Conservation (phyloP, 306 rosid species). For the Cajanus cajan region DNA sequence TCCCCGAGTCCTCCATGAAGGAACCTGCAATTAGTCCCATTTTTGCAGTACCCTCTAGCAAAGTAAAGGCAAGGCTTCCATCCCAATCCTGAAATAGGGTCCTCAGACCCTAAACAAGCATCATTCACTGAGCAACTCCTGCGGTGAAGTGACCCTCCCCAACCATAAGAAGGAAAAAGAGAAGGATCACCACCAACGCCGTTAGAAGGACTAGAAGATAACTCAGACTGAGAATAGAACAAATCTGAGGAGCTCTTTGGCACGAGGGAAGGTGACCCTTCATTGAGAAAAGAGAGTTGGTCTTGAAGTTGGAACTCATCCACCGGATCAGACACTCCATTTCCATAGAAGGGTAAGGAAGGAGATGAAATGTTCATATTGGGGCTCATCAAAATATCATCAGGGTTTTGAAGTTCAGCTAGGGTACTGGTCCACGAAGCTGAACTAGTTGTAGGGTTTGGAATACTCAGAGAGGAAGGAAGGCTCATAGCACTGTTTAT, state of each 20-base stretch:
- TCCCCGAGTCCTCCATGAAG: conserved; percentile 66
- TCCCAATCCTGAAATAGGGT: conserved; percentile 74
- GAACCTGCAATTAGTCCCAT: conserved; percentile 86
- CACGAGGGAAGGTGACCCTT: conserved; percentile 48
- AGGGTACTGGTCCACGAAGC: conserved; percentile 52
- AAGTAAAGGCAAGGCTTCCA: conserved; percentile 97
- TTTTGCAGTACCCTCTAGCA: conserved; percentile 96
- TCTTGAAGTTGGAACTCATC: conserved; percentile 91
- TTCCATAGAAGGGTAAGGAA: conserved; percentile 57
- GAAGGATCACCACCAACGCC: conserved; percentile 32
- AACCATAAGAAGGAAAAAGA: conserved; percentile 49
- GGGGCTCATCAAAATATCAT: conserved; percentile 59
- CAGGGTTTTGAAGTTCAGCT: conserved; percentile 64
- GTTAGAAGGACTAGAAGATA: conserved; percentile 59
- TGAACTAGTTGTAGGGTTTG: conserved; percentile 49
- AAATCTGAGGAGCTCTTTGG: conserved; percentile 55
- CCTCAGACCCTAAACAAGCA: conserved; percentile 68
- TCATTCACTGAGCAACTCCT: conserved; percentile 89
- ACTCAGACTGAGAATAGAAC: conserved; percentile 56
- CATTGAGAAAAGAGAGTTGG: conserved; percentile 86
- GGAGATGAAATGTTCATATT: conserved; percentile 37
- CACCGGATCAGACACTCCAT: conserved; percentile 50
- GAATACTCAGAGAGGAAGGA: conserved; percentile 58
- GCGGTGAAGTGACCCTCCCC: conserved; percentile 67
- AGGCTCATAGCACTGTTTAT: conserved; percentile 26